A percentile compares a stretch with the other conserved stretches of the same genome.
phyloP scores from a whole-genome alignment of 2,329 filamentous ascomycete species.

The Torrubiellomyces zombiae region DNA sequence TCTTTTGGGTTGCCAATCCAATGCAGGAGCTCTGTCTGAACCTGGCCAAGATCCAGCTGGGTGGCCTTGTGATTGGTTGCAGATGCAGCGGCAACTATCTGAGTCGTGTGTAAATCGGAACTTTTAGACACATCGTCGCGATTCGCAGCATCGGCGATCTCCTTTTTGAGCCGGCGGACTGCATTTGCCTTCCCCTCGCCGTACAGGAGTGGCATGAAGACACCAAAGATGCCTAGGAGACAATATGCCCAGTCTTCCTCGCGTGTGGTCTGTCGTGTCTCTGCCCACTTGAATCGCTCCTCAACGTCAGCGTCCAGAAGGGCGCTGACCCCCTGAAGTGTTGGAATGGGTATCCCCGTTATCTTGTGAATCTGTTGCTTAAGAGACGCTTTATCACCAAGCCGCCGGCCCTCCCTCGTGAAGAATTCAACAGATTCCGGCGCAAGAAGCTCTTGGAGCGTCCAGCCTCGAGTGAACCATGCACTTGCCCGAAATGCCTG shows the following conservation, averaged over 20 bases:
- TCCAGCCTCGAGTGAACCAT: slow-evolving; percentile 6
- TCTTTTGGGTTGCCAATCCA: too few species aligned
- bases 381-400: slow-evolving; percentile 10
- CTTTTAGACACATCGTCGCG: too few species aligned
- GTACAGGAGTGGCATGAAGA: slow-evolving; percentile 7
- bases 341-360: slow-evolving; percentile 7
- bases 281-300: slow-evolving; percentile 8
- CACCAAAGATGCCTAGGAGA: slow-evolving; percentile 7
- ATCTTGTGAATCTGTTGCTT: slow-evolving; percentile 8
- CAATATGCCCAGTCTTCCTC: slow-evolving; percentile 7
- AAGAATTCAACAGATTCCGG: slow-evolving; percentile 10
- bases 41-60: too few species aligned
- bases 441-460: slow-evolving; percentile 9
- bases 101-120: too few species aligned
- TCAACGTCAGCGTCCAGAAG: slow-evolving; percentile 4
- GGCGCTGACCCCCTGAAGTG: slow-evolving; percentile 5
- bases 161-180: slow-evolving; percentile 5
- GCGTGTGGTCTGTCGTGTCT: slow-evolving; percentile 3
- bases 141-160: too few species aligned
- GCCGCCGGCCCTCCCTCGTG: slow-evolving; percentile 4
- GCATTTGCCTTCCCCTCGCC: slow-evolving; percentile 5
- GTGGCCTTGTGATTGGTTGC: too few species aligned
- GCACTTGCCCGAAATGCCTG: slow-evolving; percentile 3
- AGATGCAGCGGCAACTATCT: too few species aligned
- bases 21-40: too few species aligned